These are phyloP conservation scores for Brassica hybrid DNA, from an alignment of 441 rosid species.

Conservation along the genomic window DNA sequence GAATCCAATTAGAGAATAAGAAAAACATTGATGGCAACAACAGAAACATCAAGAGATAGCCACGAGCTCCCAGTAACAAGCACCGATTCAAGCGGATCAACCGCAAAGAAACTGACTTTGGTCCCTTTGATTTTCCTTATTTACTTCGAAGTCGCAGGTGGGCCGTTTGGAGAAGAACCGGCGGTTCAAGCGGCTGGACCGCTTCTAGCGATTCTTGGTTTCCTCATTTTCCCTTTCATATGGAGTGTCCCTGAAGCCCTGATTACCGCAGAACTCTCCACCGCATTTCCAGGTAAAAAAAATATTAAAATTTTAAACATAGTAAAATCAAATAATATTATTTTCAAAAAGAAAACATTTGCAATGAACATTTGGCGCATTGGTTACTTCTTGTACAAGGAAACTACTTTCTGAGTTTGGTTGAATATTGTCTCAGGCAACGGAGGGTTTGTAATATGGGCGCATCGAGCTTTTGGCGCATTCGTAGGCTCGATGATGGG, in stretches of 20 bases:
- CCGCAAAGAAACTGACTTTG: slow-evolving; percentile 60
- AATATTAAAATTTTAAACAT: too few species aligned
- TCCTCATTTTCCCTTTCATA: slow-evolving; percentile 59
- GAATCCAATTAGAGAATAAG: neutral
- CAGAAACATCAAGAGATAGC: slow-evolving; percentile 26
- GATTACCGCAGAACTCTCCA: slow-evolving; percentile 67
- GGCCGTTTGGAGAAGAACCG: slow-evolving; percentile 83
- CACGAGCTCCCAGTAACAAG: slow-evolving; percentile 32
- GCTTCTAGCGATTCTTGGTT: slow-evolving; percentile 64
- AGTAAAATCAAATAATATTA: too few species aligned
- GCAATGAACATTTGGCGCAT: too few species aligned
- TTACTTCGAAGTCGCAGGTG: slow-evolving; percentile 88
- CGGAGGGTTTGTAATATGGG: slow-evolving; percentile 89
- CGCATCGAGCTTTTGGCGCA: slow-evolving; percentile 75
- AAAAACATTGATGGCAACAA: slow-evolving; percentile 4
- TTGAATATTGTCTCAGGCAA: slow-evolving; percentile 46
- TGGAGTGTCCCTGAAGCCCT: slow-evolving; percentile 73
- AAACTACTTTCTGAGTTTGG: too few species aligned
- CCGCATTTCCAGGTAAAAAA: slow-evolving; percentile 57
- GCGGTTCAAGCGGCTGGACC: slow-evolving; percentile 82
- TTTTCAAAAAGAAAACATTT: too few species aligned
- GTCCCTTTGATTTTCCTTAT: slow-evolving; percentile 81
- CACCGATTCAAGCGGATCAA: neutral
- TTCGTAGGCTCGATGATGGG: slow-evolving; percentile 85
- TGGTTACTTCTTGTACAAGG: too few species aligned